A percentile compares a stretch with the other conserved stretches of the same genome.
phyloP scores from a whole-genome alignment of 2,329 filamentous ascomycete genomes.

The Diplodia sapinea region DNA sequence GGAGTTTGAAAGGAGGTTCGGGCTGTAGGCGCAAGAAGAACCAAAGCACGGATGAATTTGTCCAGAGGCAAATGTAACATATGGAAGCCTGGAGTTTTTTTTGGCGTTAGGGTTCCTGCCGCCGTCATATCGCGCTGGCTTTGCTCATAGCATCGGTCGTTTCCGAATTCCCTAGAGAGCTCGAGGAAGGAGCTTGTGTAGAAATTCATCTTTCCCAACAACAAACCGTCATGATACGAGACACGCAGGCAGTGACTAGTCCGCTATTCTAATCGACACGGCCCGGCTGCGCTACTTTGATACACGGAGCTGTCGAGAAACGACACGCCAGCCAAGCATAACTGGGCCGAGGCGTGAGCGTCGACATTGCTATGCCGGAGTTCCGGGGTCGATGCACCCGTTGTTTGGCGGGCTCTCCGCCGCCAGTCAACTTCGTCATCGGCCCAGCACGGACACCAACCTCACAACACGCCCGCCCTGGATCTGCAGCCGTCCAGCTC shows the following conservation, averaged over 20 bases:
- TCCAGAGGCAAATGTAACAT: constrained; percentile 15
- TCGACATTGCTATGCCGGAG: constrained; percentile 1
- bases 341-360: background rate
- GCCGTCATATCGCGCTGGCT: constrained; percentile 22
- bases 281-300: background rate
- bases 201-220: constrained; percentile 1
- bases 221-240: constrained; percentile 1
- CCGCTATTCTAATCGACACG: background rate
- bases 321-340: background rate
- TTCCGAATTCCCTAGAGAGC: background rate
- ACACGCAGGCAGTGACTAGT: background rate
- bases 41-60: background rate
- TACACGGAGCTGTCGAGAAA: background rate
- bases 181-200: constrained; percentile 9
- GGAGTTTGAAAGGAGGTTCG: constrained; percentile 82
- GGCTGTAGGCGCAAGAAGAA: constrained; percentile 32
- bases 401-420: constrained; percentile 1
- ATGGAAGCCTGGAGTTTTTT: constrained; percentile 24
- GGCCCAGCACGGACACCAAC: constrained; percentile 28
- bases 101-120: constrained; percentile 12
- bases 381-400: constrained; percentile 5
- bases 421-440: constrained; percentile 26
- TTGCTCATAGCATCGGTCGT: constrained; percentile 8
- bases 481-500: constrained; percentile 30
- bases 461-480: constrained; percentile 30